phyloP scores from a whole-genome alignment of 2,329 filamentous ascomycete genomes.

The Nectriaceae sp. region DNA sequence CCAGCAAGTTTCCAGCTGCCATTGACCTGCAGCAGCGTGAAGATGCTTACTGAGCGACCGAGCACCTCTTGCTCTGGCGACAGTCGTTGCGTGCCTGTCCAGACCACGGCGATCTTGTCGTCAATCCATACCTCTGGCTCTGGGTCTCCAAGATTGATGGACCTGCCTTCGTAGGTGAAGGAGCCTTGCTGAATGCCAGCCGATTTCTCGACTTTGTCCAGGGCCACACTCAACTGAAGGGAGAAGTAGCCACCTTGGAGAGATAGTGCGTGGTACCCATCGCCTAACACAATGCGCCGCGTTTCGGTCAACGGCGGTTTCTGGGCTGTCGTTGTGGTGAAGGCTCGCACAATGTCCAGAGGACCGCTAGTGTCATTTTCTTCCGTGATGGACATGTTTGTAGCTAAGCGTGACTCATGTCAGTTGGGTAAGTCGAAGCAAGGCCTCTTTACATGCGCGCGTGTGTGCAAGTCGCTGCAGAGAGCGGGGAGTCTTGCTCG shows the following conservation, averaged over 20 bases:
- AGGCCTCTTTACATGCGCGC: neutral
- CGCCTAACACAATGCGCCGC: neutral
- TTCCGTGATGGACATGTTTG: neutral
- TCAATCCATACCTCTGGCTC: neutral
- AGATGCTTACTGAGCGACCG: neutral
- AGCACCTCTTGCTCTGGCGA: neutral
- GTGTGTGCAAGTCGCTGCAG: neutral
- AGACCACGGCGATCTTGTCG: neutral
- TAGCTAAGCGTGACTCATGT: neutral
- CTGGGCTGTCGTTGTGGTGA: neutral
- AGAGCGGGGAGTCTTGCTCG: neutral
- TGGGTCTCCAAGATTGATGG: neutral
- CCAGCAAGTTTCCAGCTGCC: neutral
- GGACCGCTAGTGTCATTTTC: neutral
- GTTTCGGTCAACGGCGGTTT: neutral
- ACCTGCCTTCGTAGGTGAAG: neutral
- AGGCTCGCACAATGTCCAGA: neutral
- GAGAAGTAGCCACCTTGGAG: neutral
- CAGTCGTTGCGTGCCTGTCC: neutral
- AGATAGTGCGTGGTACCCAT: neutral
- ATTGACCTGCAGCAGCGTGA: neutral
- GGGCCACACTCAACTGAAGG: neutral
- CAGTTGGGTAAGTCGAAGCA: neutral
- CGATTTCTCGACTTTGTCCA: neutral
- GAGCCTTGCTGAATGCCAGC: neutral